Evolutionary conservation across 1,284 basidiomycete species (phyloP).

Genomic region (Inonotus hispidus): DNA sequence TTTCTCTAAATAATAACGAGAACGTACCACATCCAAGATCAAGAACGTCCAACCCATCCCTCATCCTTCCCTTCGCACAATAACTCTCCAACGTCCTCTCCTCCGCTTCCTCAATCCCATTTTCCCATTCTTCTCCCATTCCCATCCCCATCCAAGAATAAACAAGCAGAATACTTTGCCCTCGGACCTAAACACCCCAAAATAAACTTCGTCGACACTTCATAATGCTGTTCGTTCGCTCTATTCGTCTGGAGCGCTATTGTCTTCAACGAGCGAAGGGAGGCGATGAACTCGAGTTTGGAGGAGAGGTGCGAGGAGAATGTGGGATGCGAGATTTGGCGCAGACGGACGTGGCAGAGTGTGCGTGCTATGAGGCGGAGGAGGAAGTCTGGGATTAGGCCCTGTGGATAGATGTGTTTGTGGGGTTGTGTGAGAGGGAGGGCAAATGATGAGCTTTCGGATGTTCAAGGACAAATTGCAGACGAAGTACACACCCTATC

Average conservation of each 20-base stretch:
- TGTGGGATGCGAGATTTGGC: conserved; percentile 56
- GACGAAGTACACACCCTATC: conserved; percentile 9
- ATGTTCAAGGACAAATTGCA: no score
- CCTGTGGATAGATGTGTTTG: no score
- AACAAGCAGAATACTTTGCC: conserved; percentile 69
- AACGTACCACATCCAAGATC: conserved; percentile 67
- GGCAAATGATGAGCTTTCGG: no score
- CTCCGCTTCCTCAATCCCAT: conserved; percentile 67
- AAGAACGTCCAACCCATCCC: conserved; percentile 61
- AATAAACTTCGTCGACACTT: conserved; percentile 68
- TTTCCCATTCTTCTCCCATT: no score
- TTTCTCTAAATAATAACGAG: neutral
- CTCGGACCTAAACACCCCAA: conserved; percentile 56
- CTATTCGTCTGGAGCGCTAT: conserved; percentile 68
- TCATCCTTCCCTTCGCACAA: conserved; percentile 60
- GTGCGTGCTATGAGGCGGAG: conserved; percentile 55
- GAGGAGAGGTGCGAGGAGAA: conserved; percentile 60
- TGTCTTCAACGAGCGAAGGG: conserved; percentile 41
- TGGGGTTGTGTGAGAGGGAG: no score
- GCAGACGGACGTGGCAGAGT: conserved; percentile 54
- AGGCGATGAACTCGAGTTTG: conserved; percentile 62
- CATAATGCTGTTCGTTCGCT: conserved; percentile 79
- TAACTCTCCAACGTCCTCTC: conserved; percentile 67
- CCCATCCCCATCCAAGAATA: conserved; percentile 63
- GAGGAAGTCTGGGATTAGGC: conserved; percentile 57